Base-by-base conservation (phyloP, 2,329 filamentous ascomycete species). In the Colletotrichum sp. region DNA sequence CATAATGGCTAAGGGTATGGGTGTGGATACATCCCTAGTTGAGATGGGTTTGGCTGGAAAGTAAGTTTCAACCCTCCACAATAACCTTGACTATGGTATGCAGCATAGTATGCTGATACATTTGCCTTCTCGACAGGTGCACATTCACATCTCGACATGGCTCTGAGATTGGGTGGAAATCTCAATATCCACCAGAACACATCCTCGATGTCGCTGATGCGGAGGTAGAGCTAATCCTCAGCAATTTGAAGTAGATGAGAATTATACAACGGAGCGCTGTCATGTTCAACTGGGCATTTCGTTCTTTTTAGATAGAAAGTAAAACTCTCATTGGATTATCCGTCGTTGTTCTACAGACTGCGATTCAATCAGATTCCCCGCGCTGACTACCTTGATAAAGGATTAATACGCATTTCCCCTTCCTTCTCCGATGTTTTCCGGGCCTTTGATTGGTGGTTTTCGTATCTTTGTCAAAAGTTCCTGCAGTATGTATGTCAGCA, bases 131-230 rank as follows among this genome's bases (percentile, higher is more conserved):
- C 30, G 16, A 18, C 8, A 72, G 69, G 13, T 61, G 69, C 34
- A 72, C 48, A 7, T 85, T 89, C 26, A 85, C 83, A 6, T 82
- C 88, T 0, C 81, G 82, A 4, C 83, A 85, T 66, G 88, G 85
- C 2, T 78, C 77, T 21, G 78, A 81, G 24, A 81, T 90, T 52
- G 88, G 87, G 0, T 90, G 89, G 89, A 84, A 81, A 69, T 82
- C 88, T 1, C 71, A 82, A 18, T 88, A 85, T 75, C 36, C 78
- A 1, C 79, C 87, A 1, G 80, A 86, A 66, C 86, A 90, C 79
- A 86, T 89, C 13, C 76, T 90, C 1, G 85, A 89, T 61, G 79
- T 78, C 34, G 86, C 85, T 2, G 86, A 86, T 59, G 84, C 81
- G 0, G 88, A 90, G 73, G 87, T 89, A 3, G 84, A 87, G 13